Percentiles rank a stretch among this genome's conserved stretches.
These are phyloP conservation scores for Arachnomyces sp. DNA, from an alignment of 2,329 filamentous ascomycete species.

Conservation along the genomic window DNA sequence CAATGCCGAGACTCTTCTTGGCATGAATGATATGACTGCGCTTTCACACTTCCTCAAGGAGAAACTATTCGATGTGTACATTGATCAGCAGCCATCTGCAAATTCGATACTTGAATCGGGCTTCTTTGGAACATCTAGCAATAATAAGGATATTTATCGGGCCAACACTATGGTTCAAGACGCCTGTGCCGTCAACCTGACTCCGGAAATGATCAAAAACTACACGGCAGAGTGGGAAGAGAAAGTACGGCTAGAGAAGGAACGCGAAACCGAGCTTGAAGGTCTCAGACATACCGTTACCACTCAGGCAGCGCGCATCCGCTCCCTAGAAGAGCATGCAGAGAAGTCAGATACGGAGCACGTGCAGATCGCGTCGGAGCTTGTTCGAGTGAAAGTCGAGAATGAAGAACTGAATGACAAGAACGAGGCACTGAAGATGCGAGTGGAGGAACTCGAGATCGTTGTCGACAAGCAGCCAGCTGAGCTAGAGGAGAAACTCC, in stretches of 20 bases:
- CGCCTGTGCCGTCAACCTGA: constrained; percentile 80
- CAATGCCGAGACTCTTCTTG: constrained; percentile 69
- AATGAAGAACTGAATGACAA: constrained; percentile 84
- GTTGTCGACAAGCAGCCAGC: constrained; percentile 85
- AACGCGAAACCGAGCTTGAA: constrained; percentile 74
- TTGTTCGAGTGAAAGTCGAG: constrained; percentile 86
- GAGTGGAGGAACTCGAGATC: constrained; percentile 75
- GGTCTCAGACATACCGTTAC: constrained; percentile 60
- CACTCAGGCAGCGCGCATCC: constrained; percentile 66
- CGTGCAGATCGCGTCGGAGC: constrained; percentile 79
- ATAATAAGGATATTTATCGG: constrained; percentile 91
- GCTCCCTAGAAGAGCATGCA: constrained; percentile 76
- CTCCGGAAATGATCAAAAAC: constrained; percentile 68
- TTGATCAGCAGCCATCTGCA: constrained; percentile 87
- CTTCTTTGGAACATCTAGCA: constrained; percentile 89
- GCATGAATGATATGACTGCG: constrained; percentile 83
- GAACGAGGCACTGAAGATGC: constrained; percentile 78
- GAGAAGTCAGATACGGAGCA: constrained; percentile 87
- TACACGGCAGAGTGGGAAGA: constrained; percentile 92
- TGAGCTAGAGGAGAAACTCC: constrained; percentile 75
- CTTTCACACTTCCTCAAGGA: constrained; percentile 90
- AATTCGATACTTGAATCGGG: constrained; percentile 90
- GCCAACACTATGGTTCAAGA: constrained; percentile 90
- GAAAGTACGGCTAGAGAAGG: constrained; percentile 71
- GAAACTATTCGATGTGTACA: constrained; percentile 91